Conservation (phyloP, 2,329 filamentous ascomycete genomes). For the Trichoderma breve region DNA sequence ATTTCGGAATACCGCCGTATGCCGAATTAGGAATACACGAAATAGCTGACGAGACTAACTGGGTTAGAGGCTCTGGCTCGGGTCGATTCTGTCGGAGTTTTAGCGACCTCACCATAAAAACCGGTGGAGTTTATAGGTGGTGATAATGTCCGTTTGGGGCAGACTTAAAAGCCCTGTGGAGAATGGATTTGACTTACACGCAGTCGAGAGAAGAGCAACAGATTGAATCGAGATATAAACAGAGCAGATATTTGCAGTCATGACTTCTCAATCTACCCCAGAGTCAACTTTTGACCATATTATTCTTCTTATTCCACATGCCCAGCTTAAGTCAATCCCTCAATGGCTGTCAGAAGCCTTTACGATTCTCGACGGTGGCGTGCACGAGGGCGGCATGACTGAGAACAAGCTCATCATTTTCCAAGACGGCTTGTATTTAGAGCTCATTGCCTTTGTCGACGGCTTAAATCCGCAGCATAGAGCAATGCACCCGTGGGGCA, state of each 20-base stretch:
- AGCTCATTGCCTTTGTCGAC: not conserved
- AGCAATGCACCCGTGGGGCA: constrained; percentile 8
- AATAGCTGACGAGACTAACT: not conserved
- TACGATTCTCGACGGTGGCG: constrained; percentile 4
- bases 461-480: not conserved
- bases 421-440: not conserved
- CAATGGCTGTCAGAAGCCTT: not conserved
- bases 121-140: not conserved
- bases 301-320: not conserved
- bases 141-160: not conserved
- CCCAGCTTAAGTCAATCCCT: not conserved
- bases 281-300: constrained; percentile 7
- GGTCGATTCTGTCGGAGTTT: not conserved
- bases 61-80: not conserved
- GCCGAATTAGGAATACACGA: not conserved
- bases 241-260: not conserved
- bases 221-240: not conserved
- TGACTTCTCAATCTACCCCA: not conserved
- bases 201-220: not conserved
- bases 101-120: not conserved
- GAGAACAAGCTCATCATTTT: constrained; percentile 6
- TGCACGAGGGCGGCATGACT: constrained; percentile 6
- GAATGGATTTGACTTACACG: not conserved
- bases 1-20: not conserved
- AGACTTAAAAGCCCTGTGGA: not conserved